phyloP scores from a whole-genome alignment of 208 protist genomes.

The Vickermania spadyakhi region DNA sequence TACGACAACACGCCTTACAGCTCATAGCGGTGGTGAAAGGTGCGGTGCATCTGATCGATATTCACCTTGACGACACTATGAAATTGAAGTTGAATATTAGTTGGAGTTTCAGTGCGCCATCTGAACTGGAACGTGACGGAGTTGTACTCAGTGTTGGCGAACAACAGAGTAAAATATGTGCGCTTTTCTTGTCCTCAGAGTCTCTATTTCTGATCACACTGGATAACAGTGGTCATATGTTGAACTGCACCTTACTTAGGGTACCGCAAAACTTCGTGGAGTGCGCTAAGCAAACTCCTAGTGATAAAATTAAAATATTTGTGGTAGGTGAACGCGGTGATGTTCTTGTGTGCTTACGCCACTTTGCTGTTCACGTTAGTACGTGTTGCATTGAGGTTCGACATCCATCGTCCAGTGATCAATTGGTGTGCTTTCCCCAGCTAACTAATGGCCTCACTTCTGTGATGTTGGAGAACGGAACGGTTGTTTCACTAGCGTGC shows the following conservation, averaged over 20 bases:
- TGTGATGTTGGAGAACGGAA: conserved; percentile 25
- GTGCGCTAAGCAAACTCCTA: conserved; percentile 23
- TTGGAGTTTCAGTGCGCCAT: too few relatives aligned
- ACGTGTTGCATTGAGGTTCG: conserved; percentile 59
- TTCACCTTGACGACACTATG: too few relatives aligned
- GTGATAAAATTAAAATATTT: conserved; percentile 51
- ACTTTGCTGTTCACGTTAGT: conserved; percentile 69
- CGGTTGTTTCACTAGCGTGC: conserved; percentile 42
- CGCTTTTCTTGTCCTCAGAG: background rate
- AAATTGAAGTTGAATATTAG: too few relatives aligned
- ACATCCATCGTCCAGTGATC: conserved; percentile 56
- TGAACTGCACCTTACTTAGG: conserved; percentile 51
- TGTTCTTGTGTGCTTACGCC: conserved; percentile 36
- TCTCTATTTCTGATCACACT: conserved; percentile 35
- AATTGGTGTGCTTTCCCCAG: conserved; percentile 35
- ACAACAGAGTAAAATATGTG: background rate
- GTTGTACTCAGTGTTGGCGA: background rate
- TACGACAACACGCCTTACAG: too few relatives aligned
- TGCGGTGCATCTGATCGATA: too few relatives aligned
- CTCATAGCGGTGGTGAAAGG: too few relatives aligned
- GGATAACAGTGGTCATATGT: conserved; percentile 31
- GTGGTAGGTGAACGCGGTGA: conserved; percentile 25
- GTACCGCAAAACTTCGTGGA: conserved; percentile 34
- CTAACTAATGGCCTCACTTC: conserved; percentile 25
- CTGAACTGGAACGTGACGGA: background rate